Conservation (phyloP, 768 basidiomycete genomes). For the Psilocybe cyanescens region DNA sequence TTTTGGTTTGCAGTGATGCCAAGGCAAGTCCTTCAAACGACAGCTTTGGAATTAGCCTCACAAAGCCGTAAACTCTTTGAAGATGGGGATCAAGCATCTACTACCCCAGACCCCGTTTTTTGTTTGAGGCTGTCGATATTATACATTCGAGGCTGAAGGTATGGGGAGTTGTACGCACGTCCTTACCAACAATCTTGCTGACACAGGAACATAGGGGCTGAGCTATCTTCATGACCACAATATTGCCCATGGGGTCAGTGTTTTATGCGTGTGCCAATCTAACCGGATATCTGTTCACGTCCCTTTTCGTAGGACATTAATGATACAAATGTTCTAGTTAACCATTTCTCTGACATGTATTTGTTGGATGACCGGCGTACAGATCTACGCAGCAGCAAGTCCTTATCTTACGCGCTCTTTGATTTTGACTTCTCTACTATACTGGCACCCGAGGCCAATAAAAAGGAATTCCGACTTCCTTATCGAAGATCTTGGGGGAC, state of each 20-base stretch:
- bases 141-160: background rate
- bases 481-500: background rate
- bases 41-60: background rate
- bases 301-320: slow-evolving; percentile 7
- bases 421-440: slow-evolving; percentile 25
- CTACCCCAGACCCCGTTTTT: background rate
- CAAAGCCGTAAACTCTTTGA: background rate
- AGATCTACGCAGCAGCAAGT: slow-evolving; percentile 9
- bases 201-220: slow-evolving; percentile 14
- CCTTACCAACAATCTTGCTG: background rate
- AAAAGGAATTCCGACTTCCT: background rate
- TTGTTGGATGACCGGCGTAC: background rate
- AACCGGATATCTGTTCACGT: background rate
- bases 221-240: slow-evolving; percentile 22
- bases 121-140: background rate
- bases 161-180: background rate
- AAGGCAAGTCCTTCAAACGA: slow-evolving; percentile 12
- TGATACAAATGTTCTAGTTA: slow-evolving; percentile 19
- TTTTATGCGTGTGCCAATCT: background rate
- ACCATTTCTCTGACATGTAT: slow-evolving; percentile 14
- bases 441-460: slow-evolving; percentile 8
- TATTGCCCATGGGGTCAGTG: slow-evolving; percentile 22
- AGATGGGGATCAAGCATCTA: background rate
- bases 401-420: slow-evolving; percentile 21
- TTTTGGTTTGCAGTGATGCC: slow-evolving; percentile 33